Conservation (phyloP, 176 grass and related monocot species). For the Panicum miliaceum region DNA sequence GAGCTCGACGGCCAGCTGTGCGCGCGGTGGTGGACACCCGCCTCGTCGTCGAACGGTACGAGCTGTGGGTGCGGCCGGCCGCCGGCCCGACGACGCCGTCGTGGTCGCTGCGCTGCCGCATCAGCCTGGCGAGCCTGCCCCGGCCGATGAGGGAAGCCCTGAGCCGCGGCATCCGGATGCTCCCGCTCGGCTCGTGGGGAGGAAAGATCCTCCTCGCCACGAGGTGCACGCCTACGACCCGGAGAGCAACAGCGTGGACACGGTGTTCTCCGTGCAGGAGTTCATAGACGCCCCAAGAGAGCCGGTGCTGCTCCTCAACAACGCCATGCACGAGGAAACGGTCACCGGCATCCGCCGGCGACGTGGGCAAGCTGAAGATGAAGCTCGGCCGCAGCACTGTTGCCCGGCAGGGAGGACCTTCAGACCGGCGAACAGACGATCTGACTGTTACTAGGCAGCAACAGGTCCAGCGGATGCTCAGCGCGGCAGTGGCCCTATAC, state of each 20-base stretch:
- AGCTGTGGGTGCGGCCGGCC: not conserved
- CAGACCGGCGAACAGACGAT: too few species aligned
- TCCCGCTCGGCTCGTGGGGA: not conserved
- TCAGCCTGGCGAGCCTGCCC: not conserved
- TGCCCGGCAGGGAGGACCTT: not conserved
- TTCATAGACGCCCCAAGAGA: not conserved
- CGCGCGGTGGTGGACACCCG: not conserved
- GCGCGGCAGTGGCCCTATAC: too few species aligned
- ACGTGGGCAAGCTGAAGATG: not conserved
- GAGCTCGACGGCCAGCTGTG: not conserved
- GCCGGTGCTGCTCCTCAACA: not conserved
- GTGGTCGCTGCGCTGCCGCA: slow-evolving; percentile 24
- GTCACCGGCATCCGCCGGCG: not conserved
- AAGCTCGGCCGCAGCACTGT: not conserved
- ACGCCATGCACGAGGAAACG: not conserved
- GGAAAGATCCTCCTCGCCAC: slow-evolving; percentile 1
- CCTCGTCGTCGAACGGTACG: not conserved
- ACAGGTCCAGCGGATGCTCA: too few species aligned
- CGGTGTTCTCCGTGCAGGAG: not conserved
- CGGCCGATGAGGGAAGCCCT: not conserved
- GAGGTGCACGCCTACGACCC: slow-evolving; percentile 10
- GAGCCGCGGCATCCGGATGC: not conserved
- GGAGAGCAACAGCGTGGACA: not conserved
- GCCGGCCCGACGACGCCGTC: not conserved
- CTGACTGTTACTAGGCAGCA: too few species aligned